These are phyloP conservation scores for Persicaria tinctoria DNA, from an alignment of 148 eudicot species.

Conservation along the genomic window DNA sequence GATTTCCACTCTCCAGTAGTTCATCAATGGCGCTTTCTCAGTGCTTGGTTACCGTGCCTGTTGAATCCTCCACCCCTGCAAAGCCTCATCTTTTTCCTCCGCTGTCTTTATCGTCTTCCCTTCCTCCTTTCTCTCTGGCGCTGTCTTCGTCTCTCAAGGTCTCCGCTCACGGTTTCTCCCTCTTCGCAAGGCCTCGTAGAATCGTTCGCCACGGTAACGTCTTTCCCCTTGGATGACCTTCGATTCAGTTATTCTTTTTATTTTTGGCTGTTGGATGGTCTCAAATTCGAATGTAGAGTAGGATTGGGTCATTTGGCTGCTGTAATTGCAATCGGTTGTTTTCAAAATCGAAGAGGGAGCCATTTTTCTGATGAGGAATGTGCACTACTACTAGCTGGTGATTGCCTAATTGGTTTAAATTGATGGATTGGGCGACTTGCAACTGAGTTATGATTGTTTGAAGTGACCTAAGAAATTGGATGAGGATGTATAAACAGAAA, in stretches of 20 bases:
- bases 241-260: not conserved
- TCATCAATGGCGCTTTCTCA: constrained; percentile 8
- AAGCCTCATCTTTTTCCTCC: not conserved
- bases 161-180: not conserved
- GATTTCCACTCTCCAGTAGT: not conserved
- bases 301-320: not conserved
- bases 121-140: constrained; percentile 18
- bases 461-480: not conserved
- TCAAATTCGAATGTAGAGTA: not conserved
- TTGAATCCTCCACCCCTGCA: not conserved
- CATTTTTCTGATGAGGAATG: not conserved
- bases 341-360: not conserved
- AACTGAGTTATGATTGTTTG: not conserved
- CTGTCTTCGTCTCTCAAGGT: constrained; percentile 28
- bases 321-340: not conserved
- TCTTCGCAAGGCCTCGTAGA: constrained; percentile 1
- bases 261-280: not conserved
- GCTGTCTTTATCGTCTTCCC: not conserved
- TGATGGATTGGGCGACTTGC: not conserved
- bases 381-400: not conserved
- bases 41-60: constrained; percentile 1
- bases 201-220: not conserved
- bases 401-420: not conserved
- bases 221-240: not conserved
- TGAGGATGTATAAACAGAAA: not conserved